phyloP scores from a whole-genome alignment of 2,329 filamentous ascomycete species.

The Diaporthe sp. region DNA sequence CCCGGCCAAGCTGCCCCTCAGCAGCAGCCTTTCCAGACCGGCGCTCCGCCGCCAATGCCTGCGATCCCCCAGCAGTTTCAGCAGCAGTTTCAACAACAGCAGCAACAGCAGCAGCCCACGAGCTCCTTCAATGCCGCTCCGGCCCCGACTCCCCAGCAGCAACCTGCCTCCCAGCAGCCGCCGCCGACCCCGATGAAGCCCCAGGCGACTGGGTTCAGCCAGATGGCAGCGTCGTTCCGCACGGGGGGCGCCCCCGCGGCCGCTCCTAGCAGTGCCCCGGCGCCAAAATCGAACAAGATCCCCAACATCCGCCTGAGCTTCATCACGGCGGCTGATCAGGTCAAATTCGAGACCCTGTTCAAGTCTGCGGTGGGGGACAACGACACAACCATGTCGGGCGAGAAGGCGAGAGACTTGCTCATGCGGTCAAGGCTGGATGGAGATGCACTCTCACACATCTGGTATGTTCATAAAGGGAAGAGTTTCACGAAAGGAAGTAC shows the following conservation, averaged over 20 bases:
- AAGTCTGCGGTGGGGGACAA: constrained; percentile 91
- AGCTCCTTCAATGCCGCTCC: constrained; percentile 61
- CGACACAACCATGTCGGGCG: constrained; percentile 88
- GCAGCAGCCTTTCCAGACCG: constrained; percentile 73
- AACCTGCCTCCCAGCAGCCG: constrained; percentile 62
- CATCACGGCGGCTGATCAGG: constrained; percentile 93
- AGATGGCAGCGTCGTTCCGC: constrained; percentile 77
- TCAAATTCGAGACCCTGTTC: constrained; percentile 97
- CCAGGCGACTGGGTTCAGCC: constrained; percentile 73
- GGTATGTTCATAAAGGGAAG: constrained; percentile 64
- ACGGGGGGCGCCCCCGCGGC: constrained; percentile 60
- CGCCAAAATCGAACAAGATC: constrained; percentile 76
- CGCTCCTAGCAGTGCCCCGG: constrained; percentile 60
- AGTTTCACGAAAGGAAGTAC: no score
- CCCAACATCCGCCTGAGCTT: constrained; percentile 96
- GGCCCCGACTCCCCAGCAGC: constrained; percentile 60
- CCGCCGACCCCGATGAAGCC: constrained; percentile 73
- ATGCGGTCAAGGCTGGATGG: constrained; percentile 90
- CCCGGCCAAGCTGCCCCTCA: constrained; percentile 56
- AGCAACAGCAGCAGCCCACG: constrained; percentile 59
- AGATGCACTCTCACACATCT: constrained; percentile 91
- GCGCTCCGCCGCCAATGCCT: constrained; percentile 67
- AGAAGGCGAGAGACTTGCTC: constrained; percentile 91
- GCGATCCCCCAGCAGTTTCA: constrained; percentile 72
- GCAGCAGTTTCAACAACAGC: constrained; percentile 69